Percentiles rank a stretch among this genome's conserved stretches.
Conservation (phyloP, 2,329 filamentous ascomycete genomes). For the Beauveria sp. region DNA sequence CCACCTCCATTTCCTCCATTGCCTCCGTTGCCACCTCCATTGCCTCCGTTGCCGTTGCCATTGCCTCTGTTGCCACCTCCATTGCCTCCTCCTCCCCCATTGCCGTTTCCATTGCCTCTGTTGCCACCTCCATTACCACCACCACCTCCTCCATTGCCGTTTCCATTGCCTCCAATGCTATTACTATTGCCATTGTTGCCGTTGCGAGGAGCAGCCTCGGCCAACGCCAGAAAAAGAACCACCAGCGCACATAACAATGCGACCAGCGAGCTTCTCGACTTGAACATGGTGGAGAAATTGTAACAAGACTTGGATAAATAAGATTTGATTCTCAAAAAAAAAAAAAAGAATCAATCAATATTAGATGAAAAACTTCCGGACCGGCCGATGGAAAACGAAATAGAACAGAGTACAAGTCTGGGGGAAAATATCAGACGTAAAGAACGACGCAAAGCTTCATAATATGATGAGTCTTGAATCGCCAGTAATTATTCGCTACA, state of each 20-base stretch:
- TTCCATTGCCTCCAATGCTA: neutral
- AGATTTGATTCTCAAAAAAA: neutral
- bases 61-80: no score
- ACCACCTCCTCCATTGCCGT: neutral
- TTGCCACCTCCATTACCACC: neutral
- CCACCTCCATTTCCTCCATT: neutral
- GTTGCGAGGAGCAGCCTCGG: conserved; percentile 3
- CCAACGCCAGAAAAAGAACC: neutral
- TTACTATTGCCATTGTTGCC: neutral
- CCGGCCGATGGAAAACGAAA: neutral
- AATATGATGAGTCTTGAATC: neutral
- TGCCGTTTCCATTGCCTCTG: neutral
- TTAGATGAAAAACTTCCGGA: neutral
- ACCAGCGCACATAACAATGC: neutral
- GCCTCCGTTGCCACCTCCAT: neutral
- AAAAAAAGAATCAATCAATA: neutral
- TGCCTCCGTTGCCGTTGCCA: neutral
- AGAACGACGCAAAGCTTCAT: neutral
- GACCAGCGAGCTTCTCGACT: neutral
- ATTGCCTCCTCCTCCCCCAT: neutral
- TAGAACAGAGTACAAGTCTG: neutral
- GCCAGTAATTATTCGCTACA: neutral
- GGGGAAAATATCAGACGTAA: neutral
- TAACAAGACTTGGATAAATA: neutral
- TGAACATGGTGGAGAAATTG: neutral